Evolutionary conservation across 495 filamentous ascomycete species (phyloP), one percentile per base, ranked within the genome.

Genomic region (Daldinia loculata): DNA sequence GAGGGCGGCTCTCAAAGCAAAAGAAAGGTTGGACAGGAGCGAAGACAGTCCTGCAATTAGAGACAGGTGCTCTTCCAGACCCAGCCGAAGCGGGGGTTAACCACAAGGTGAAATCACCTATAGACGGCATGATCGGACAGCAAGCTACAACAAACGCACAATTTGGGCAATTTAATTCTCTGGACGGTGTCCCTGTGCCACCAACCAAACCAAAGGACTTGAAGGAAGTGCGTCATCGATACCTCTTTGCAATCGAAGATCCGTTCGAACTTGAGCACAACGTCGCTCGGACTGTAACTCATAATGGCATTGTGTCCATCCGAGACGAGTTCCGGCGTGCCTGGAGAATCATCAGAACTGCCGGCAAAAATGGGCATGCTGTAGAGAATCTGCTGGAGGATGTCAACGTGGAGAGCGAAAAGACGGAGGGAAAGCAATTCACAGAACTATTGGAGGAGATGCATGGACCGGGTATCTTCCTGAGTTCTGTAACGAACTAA

Each of bases 181-280:
- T 43, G 12, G 53, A 62, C 9, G 39, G 29, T 9, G 51, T 27
- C n/a, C 7, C 55, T 15, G 11, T 27, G 26, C 22, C 41, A 15
- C 52, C 26, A 15, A 53, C 57, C 0, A 71, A 74, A n/a, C 34
- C 73, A 38, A 61, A 76, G 51, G 79, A 83, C n/a, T 26, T 81
- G 15, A 89, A 89, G 68, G 90, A 91, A 71, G 81, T 93, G 15
- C 85, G 90, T 9, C 85, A 93, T 69, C 87, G 92, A n/a, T 95
- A 91, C 75, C 86, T 96, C 15, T 90, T 95, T 69, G 90, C 92
- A 38, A 93, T 96, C 65, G 93, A 96, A 74, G 93, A 96, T 75
- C 93, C 93, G 0, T 95, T 96, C 75, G 93, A 95, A 81, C 82
- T 86, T 3, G 88, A 89, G 51, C 92, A 95, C 78, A 95, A 96